Evolutionary conservation across 2,329 filamentous ascomycete species (phyloP).

Genomic region (Fusarium fracticaudum): DNA sequence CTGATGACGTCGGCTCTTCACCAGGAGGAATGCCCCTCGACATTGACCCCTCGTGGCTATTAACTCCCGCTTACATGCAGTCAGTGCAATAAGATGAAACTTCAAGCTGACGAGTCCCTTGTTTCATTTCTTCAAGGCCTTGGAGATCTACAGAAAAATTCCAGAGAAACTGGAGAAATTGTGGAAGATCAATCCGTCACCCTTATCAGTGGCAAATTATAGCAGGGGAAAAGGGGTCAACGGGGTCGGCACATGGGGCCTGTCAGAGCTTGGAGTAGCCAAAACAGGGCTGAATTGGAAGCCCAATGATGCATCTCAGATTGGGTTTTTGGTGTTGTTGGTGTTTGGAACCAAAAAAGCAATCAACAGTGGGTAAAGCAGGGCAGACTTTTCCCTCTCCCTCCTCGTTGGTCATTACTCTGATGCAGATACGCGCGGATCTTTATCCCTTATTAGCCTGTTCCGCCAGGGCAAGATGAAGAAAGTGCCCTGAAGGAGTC

Average conservation of each 20-base stretch:
- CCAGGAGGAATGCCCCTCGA: slow-evolving; percentile 25
- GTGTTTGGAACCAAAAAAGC: slow-evolving; percentile 24
- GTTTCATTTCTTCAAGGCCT: slow-evolving; percentile 37
- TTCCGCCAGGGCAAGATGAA: slow-evolving; percentile 30
- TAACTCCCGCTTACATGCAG: slow-evolving; percentile 8
- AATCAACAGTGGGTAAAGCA: slow-evolving; percentile 19
- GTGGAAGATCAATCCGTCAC: slow-evolving; percentile 15
- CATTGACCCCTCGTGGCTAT: slow-evolving; percentile 30
- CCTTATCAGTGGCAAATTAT: slow-evolving; percentile 39
- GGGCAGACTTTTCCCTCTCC: slow-evolving; percentile 12
- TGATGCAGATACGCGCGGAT: slow-evolving; percentile 27
- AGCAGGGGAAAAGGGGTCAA: slow-evolving; percentile 23
- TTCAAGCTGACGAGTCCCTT: slow-evolving; percentile 39
- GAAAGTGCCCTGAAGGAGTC: slow-evolving; percentile 27
- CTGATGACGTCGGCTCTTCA: slow-evolving; percentile 35
- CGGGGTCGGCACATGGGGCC: slow-evolving; percentile 13
- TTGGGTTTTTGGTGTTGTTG: slow-evolving; percentile 30
- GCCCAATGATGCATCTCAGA: slow-evolving; percentile 26
- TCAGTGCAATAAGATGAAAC: slow-evolving; percentile 19
- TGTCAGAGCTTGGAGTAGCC: slow-evolving; percentile 10
- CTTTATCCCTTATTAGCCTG: slow-evolving; percentile 30
- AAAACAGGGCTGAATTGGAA: slow-evolving; percentile 15
- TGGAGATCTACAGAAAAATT: slow-evolving; percentile 33
- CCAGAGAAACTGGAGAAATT: slow-evolving; percentile 12
- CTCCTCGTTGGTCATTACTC: slow-evolving; percentile 17